Conservation (phyloP, 345 rosid species). For the Eucalyptus curtisii region DNA sequence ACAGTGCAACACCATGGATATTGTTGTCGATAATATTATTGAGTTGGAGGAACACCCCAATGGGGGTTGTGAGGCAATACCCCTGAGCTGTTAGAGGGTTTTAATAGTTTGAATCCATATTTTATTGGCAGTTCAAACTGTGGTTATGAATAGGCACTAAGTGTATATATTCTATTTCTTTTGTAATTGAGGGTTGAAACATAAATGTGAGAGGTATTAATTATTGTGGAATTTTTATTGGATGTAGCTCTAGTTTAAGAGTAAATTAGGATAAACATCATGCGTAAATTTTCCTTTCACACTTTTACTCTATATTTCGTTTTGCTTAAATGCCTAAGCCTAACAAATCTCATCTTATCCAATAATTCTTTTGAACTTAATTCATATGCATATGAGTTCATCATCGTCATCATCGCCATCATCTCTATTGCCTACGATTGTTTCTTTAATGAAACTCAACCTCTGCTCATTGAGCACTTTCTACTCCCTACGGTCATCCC, state of each 20-base stretch:
- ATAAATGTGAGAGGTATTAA: background rate
- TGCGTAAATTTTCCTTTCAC: no score
- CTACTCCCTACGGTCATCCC: background rate
- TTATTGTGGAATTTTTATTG: background rate
- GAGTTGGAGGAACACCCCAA: background rate
- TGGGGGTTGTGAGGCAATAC: no score
- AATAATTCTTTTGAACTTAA: background rate
- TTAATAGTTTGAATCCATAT: no score
- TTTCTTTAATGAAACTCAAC: background rate
- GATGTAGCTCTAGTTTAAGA: background rate
- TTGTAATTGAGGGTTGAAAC: no score
- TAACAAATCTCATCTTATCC: background rate
- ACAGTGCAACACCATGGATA: background rate
- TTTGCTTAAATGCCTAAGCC: background rate
- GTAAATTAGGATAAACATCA: background rate
- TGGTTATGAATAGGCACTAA: fast-evolving
- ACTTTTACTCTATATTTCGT: no score
- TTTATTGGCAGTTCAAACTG: fast-evolving
- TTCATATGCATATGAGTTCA: background rate
- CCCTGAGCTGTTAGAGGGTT: fast-evolving
- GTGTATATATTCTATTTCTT: background rate
- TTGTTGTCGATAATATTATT: background rate
- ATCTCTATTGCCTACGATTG: background rate
- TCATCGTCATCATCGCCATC: background rate
- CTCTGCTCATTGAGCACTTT: background rate